Base-by-base conservation (phyloP, 2,329 filamentous ascomycete genomes). In the Juglanconis juglandina region DNA sequence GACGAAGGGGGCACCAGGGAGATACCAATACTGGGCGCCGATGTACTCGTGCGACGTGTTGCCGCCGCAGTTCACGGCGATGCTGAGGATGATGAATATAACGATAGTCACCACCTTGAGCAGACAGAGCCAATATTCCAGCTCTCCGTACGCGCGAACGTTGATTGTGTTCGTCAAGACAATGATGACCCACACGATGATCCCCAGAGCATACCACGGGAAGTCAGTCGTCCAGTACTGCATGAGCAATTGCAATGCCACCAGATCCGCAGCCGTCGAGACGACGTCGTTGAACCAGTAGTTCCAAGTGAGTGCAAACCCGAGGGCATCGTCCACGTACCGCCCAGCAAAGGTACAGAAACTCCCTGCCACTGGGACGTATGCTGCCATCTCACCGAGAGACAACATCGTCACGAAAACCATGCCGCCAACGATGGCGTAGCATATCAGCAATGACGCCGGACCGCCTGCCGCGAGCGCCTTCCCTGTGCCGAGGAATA, bases 211-310 rank as follows among this genome's bases (percentile, higher is more conserved):
- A 79, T 84, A 87, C 1, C 85, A 84, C 0, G 86, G 86, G 55
- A 89, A 85, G 61, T 80, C 79, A 49, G 83, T 79, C 41, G 79
- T 82, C 85, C 86, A 88, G 68, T 85, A 88, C 52, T 85, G 72
- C 56, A 87, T 71, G 1, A 88, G 68, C 2, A 88, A 72, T 68
- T 85, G 82, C 39, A 85, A 69, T 0, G 83, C 79, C 24, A 87
- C 82, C 33, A 88, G 72, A 71, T 89, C 86, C 0, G 84, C 76
- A 0, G 85, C 86, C 1, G 80, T 84, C 0, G 79, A 80, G 0
- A 85, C 80, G 1, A 85, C 85, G 71, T 88, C 84, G 68, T 88
- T 87, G 66, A 87, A 87, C 85, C 85, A 88, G 69, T 84, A 84
- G 65, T 84, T 85, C 82, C 81, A 84, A 0, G 81, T 83, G 35